Base-by-base conservation (phyloP, 352 stramenopile genomes). In the Phytophthora fragariaefolia region DNA sequence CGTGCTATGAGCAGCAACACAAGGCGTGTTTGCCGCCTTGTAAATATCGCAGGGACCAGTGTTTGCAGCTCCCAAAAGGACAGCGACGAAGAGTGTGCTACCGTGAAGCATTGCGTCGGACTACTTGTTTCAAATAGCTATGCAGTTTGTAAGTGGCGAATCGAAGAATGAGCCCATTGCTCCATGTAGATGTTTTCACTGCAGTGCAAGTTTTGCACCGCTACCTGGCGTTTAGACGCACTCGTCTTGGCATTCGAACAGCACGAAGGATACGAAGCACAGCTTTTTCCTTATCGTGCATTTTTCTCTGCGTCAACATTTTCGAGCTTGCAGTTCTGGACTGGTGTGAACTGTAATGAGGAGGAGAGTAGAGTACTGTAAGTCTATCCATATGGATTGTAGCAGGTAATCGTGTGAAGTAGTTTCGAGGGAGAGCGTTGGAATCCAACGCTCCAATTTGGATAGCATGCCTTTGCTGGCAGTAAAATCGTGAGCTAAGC, bases 21-120 rank as follows among this genome's bases (percentile, higher is more conserved):
- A 72, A 8, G 64, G 64, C 2, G 64, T 72, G 0, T 58, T 53
- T n/a, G 38, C 57, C 4, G 1, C 17, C 3, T 72, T 47, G 64
- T 72, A 72, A 46, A 72, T 67, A 63, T 72, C 64, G 15, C 64
- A 72, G 0, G 64, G 58, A 22, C 57, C 57, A 45, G 64, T 58
- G n/a, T 24, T 58, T n/a, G 23, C 50, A 6, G 24, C 8, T 24
- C 17, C 43, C n/a, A 71, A 10, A 8, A 72, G 57, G n/a, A 55
- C 15, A 43, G 51, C 57, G 26, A 45, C 30, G 23, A 67, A 40
- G 1, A 72, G 4, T 28, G 64, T 9, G 34, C 67, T 24, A 55
- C 57, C 57, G 28, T 18, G 34, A 12, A 72, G 26, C 64, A 72
- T 72, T 17, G 36, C 20, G 36, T 5, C 12, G 32, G 32, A 43